These are phyloP conservation scores for Arthrobotrys megalospora DNA, from an alignment of 2,329 filamentous ascomycete genomes.

Conservation along the genomic window DNA sequence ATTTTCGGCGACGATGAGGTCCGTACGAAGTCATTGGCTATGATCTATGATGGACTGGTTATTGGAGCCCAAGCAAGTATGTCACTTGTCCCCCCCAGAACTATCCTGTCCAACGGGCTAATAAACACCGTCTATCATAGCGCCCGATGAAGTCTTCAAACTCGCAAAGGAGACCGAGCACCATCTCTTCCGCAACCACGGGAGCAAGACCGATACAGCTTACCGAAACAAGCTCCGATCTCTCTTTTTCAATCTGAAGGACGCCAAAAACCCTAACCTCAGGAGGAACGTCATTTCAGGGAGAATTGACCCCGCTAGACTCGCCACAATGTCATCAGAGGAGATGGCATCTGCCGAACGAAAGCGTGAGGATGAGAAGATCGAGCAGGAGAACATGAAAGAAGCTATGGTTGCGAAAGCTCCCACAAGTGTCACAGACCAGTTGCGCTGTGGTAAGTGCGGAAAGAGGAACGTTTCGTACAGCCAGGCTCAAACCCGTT, in stretches of 20 bases:
- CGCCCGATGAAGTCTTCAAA: conserved; percentile 77
- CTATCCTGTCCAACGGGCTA: not conserved
- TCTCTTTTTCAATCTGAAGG: conserved; percentile 94
- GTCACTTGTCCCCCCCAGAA: conserved; percentile 6
- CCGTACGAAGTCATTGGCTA: conserved; percentile 87
- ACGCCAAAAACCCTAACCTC: conserved; percentile 85
- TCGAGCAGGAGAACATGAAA: conserved; percentile 95
- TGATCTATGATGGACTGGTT: conserved; percentile 94
- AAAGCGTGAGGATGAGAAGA: conserved; percentile 79
- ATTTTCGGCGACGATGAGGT: conserved; percentile 76
- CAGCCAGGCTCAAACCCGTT: conserved; percentile 93
- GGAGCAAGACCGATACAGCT: conserved; percentile 77
- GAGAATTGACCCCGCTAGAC: conserved; percentile 78
- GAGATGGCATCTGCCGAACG: conserved; percentile 91
- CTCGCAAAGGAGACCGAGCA: conserved; percentile 81
- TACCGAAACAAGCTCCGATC: conserved; percentile 93
- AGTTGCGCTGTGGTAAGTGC: conserved; percentile 91
- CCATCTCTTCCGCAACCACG: conserved; percentile 79
- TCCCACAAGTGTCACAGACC: conserved; percentile 90
- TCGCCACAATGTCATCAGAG: conserved; percentile 89
- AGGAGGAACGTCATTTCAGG: conserved; percentile 82
- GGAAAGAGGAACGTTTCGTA: conserved; percentile 95
- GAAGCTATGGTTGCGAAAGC: conserved; percentile 94
- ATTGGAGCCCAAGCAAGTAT: conserved; percentile 72
- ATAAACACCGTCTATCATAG: conserved; percentile 61